These are phyloP conservation scores for Trypanosoma melophagium DNA, from an alignment of 208 protist genomes.

Conservation along the genomic window DNA sequence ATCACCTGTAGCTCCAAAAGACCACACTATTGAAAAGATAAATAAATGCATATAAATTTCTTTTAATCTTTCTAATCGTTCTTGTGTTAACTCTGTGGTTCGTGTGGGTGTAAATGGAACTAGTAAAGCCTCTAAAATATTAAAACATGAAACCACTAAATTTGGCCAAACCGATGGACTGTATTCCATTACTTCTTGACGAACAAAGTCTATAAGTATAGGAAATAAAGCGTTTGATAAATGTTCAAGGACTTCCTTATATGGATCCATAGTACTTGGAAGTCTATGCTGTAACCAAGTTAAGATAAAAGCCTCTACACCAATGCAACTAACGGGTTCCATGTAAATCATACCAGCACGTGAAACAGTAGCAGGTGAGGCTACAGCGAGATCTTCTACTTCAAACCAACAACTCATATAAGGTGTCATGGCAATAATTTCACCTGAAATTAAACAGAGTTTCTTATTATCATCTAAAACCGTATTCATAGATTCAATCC, in stretches of 20 bases:
- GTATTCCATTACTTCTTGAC: slow-evolving; percentile 90
- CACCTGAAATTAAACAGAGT: slow-evolving; percentile 93
- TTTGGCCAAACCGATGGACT: slow-evolving; percentile 95
- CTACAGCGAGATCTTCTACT: slow-evolving; percentile 95
- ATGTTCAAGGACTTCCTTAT: slow-evolving; percentile 77
- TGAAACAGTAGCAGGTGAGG: slow-evolving; percentile 97
- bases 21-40: slow-evolving; percentile 97
- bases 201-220: slow-evolving; percentile 91
- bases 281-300: slow-evolving; percentile 88
- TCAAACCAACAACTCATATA: slow-evolving; percentile 98
- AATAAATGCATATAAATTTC: slow-evolving; percentile 90
- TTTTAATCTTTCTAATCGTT: slow-evolving; percentile 78
- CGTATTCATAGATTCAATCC: slow-evolving; percentile 96
- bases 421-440: slow-evolving; percentile 94
- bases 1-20: slow-evolving; percentile 95
- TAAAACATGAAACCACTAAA: slow-evolving; percentile 92
- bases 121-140: slow-evolving; percentile 92
- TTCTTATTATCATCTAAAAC: slow-evolving; percentile 96
- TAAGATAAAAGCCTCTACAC: slow-evolving; percentile 73
- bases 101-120: slow-evolving; percentile 82
- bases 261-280: slow-evolving; percentile 77
- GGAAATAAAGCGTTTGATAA: slow-evolving; percentile 92
- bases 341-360: slow-evolving; percentile 99
- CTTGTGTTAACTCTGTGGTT: slow-evolving; percentile 76
- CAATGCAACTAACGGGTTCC: slow-evolving; percentile 91